Conservation (phyloP, 441 rosid genomes). For the Lepidium campestre region DNA sequence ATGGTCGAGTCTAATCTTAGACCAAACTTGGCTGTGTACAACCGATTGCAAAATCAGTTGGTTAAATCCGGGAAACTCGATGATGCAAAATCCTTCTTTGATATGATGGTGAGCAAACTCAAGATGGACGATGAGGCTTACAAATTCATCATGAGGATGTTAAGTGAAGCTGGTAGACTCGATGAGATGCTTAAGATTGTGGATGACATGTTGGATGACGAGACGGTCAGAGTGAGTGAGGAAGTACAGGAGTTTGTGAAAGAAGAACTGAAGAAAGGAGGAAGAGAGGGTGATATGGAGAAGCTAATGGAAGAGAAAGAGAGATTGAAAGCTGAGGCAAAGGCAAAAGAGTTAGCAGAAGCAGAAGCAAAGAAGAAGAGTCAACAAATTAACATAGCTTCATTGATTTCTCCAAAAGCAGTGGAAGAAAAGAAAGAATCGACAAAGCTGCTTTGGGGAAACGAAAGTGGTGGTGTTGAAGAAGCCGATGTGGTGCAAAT, state of each 20-base stretch:
- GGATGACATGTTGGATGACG: conserved; percentile 68
- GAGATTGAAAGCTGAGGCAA: conserved; percentile 80
- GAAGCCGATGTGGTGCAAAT: conserved; percentile 21
- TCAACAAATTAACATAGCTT: conserved; percentile 46
- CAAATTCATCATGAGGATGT: conserved; percentile 63
- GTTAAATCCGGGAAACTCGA: conserved; percentile 59
- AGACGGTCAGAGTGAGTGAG: conserved; percentile 42
- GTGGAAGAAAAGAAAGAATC: background rate
- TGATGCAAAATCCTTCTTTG: conserved; percentile 67
- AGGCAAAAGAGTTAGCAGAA: conserved; percentile 66
- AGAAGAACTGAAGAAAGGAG: conserved; percentile 60
- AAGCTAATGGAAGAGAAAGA: conserved; percentile 84
- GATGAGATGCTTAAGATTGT: conserved; percentile 78
- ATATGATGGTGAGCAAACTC: conserved; percentile 80
- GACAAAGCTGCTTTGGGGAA: conserved; percentile 36
- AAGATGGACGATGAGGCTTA: conserved; percentile 75
- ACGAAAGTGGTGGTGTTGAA: conserved; percentile 29
- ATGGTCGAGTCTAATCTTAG: conserved; percentile 73
- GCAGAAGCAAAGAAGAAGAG: conserved; percentile 73
- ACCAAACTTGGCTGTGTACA: conserved; percentile 73
- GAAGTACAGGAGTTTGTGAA: conserved; percentile 73
- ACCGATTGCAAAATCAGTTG: conserved; percentile 59
- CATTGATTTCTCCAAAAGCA: conserved; percentile 38
- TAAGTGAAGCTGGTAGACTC: conserved; percentile 54
- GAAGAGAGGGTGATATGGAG: conserved; percentile 67